A percentile compares a stretch with the other conserved stretches of the same genome.
Evolutionary conservation across 106 monocot species (phyloP).

Genomic region (Acorus calamus): DNA sequence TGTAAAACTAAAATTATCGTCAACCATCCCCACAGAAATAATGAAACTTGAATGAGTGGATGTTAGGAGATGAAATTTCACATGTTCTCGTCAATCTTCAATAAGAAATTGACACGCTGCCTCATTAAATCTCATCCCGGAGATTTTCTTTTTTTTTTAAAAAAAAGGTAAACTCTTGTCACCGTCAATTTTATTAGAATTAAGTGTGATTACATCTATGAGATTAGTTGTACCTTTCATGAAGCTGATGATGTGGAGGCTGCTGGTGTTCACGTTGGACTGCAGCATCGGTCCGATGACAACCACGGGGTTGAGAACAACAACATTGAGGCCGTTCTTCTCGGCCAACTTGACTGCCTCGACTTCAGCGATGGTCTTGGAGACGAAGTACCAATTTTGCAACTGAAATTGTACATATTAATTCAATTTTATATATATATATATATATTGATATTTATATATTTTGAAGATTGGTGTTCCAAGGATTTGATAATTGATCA

Average conservation of each 20-base stretch:
- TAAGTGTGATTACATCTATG: too few relatives aligned
- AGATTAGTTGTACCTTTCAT: conserved; percentile 21
- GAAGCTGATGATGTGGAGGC: conserved; percentile 23
- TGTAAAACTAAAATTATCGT: too few relatives aligned
- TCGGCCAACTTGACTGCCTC: conserved; percentile 29
- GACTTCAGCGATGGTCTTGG: conserved; percentile 43
- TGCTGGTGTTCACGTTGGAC: conserved; percentile 32
- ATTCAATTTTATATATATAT: neutral
- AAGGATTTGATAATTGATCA: too few relatives aligned
- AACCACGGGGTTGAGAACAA: conserved; percentile 36
- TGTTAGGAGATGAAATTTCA: too few relatives aligned
- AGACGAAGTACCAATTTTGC: conserved; percentile 46
- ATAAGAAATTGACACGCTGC: too few relatives aligned
- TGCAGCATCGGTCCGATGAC: conserved; percentile 45
- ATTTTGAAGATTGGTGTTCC: neutral
- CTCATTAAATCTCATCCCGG: too few relatives aligned
- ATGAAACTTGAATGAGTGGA: too few relatives aligned
- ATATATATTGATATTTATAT: neutral
- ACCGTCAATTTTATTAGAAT: too few relatives aligned
- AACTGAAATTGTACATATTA: neutral
- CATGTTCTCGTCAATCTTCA: too few relatives aligned
- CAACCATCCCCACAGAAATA: too few relatives aligned
- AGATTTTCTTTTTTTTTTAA: too few relatives aligned
- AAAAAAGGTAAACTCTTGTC: too few relatives aligned
- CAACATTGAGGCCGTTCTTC: conserved; percentile 32